A percentile compares a stretch with the other conserved stretches of the same genome.
Evolutionary conservation across 2,329 filamentous ascomycete species (phyloP).

Genomic region (Lachnellula arida): DNA sequence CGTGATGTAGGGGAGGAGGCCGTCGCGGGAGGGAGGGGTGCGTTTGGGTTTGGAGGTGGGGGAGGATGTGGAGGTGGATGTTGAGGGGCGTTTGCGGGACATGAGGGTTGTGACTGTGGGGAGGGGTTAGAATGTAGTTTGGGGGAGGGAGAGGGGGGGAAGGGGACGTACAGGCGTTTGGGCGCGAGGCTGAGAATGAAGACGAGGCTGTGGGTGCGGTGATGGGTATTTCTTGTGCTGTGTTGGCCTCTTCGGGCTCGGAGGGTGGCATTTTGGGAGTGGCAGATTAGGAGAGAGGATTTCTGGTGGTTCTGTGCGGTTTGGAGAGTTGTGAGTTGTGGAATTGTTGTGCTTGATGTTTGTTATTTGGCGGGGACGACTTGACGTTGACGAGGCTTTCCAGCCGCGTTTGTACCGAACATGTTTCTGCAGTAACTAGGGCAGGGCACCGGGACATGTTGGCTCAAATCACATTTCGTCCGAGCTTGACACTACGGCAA

Average conservation of each 20-base stretch:
- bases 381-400: too few relatives aligned
- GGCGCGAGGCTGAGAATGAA: conserved; percentile 18
- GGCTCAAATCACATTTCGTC: too few relatives aligned
- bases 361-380: too few relatives aligned
- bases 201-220: conserved; percentile 20
- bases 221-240: conserved; percentile 38
- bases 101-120: conserved; percentile 50
- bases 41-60: conserved; percentile 10
- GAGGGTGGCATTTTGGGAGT: too few relatives aligned
- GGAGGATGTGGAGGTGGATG: conserved; percentile 2
- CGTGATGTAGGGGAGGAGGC: conserved; percentile 61
- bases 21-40: conserved; percentile 47
- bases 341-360: too few relatives aligned
- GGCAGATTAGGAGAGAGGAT: too few relatives aligned
- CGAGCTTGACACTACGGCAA: too few relatives aligned
- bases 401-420: too few relatives aligned
- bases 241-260: conserved; percentile 37
- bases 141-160: not conserved
- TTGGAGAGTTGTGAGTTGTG: too few relatives aligned
- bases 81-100: conserved; percentile 21
- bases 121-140: not conserved
- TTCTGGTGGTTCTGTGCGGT: too few relatives aligned
- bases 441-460: too few relatives aligned
- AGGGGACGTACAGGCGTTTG: conserved; percentile 41
- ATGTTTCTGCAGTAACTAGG: too few relatives aligned